Evolutionary conservation across 176 grass and related monocot species (phyloP), one percentile per base, ranked within the genome.

Genomic region (Oryza meridionalis): DNA sequence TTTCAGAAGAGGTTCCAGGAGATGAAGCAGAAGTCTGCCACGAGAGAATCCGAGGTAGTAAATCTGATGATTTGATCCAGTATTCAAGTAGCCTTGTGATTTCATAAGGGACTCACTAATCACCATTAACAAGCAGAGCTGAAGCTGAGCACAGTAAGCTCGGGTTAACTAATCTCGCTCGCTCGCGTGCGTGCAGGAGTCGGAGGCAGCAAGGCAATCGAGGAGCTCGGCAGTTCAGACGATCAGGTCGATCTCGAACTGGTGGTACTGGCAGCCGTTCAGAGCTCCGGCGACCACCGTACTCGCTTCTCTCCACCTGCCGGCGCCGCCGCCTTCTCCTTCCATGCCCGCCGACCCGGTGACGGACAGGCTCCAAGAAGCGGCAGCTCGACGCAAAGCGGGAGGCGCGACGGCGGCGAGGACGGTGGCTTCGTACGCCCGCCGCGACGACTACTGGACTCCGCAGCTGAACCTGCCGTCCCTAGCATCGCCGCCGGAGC

Each of bases 221-320:
- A 90, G 85, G 67, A 87, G 67, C 16, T 98, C 91, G 0, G 89
- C 93, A 12, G 70, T 95, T 16, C 96, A 95, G 67, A 63, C 85
- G 13, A 89, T 98, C 81, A 88, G 77, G 80, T 98, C 91, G 70
- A 87, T 98, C 82, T 90, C 89, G 2, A 92, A 89, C 77, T 98
- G 92, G 91, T 95, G 91, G 96, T 94, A 93, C 77, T 93, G 89
- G 96, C 79, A 74, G 66, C 89, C 93, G 42, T 89, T 88, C 69
- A 80, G 70, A 19, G 53, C 85, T 17, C 82, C 81, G 65, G 47
- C 82, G 75, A 45, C 68, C n/a, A 72, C 51, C 2, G 76, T 81
- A 24, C 81, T 83, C 4, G 69, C 87, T 5, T 86, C 80, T 9
- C 87, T 94, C 44, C 32, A 73, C 67, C 90, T 80, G 4, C 75